Percentiles rank a stretch among this genome's conserved stretches.
Evolutionary conservation across 2,329 filamentous ascomycete species (phyloP).

Genomic region (Arthrobotrys sinensis): DNA sequence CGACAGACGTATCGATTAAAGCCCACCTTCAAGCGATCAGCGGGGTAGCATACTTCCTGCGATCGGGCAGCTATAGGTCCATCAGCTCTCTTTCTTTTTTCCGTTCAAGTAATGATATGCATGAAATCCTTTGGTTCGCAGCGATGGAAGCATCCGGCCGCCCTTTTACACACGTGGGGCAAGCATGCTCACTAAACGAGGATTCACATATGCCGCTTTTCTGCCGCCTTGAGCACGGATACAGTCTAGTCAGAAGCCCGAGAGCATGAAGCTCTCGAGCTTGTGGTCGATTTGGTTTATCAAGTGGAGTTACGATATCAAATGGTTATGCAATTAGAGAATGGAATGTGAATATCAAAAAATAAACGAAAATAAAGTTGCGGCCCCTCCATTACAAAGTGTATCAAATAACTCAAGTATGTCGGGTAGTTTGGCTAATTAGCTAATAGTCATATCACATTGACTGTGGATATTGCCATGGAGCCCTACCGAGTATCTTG

Average conservation of each 20-base stretch:
- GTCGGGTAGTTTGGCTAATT: conserved; percentile 35
- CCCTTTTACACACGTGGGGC: conserved; percentile 45
- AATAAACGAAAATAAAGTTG: not conserved
- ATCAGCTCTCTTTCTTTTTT: conserved; percentile 28
- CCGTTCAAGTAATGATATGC: conserved; percentile 19
- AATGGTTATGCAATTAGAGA: conserved; percentile 18
- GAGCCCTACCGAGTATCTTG: conserved; percentile 2
- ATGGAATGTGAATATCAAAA: conserved; percentile 31
- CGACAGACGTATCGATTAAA: conserved; percentile 40
- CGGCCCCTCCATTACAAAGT: conserved; percentile 4
- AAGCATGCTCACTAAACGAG: conserved; percentile 47
- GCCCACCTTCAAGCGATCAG: conserved; percentile 38
- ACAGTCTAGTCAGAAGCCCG: conserved; percentile 29
- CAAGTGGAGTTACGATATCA: conserved; percentile 28
- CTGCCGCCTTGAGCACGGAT: conserved; percentile 46
- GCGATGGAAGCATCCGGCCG: conserved; percentile 45
- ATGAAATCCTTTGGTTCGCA: conserved; percentile 44
- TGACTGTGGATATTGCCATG: conserved; percentile 1
- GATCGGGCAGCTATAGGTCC: conserved; percentile 32
- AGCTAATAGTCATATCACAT: conserved; percentile 33
- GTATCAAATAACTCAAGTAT: conserved; percentile 21
- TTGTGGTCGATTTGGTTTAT: conserved; percentile 31
- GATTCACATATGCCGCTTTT: conserved; percentile 44
- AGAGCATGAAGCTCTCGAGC: conserved; percentile 20
- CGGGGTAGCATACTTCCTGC: conserved; percentile 34